phyloP scores from a whole-genome alignment of 2,329 filamentous ascomycete species.

The Sarocladium brachiariae region DNA sequence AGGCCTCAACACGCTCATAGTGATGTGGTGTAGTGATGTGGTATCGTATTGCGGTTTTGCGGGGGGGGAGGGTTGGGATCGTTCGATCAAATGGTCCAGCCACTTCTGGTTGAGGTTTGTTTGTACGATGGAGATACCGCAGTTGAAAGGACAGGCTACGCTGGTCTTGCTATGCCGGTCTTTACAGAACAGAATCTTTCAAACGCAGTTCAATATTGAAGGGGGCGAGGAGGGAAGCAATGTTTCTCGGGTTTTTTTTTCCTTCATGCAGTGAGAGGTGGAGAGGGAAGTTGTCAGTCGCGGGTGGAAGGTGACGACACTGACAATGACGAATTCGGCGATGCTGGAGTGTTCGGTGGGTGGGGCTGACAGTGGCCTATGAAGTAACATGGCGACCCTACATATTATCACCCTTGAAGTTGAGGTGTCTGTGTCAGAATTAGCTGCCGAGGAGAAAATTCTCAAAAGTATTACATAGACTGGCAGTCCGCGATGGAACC shows the following conservation, averaged over 20 bases:
- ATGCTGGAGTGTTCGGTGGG: conserved; percentile 8
- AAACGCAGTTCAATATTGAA: neutral
- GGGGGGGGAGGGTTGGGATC: neutral
- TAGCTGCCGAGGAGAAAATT: neutral
- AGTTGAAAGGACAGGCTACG: too few species aligned
- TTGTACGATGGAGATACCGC: too few species aligned
- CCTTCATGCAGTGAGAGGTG: neutral
- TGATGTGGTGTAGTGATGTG: neutral
- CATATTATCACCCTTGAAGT: too few species aligned
- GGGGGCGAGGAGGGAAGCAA: neutral
- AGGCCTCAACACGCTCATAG: conserved; percentile 42
- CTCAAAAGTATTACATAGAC: too few species aligned
- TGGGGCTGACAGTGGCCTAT: conserved; percentile 6
- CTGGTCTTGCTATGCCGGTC: too few species aligned
- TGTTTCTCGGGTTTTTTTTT: too few species aligned
- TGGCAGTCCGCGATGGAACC: too few species aligned
- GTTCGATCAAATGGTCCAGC: neutral
- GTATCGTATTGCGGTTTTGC: too few species aligned
- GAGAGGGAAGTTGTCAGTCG: neutral
- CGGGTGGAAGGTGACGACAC: conserved; percentile 2
- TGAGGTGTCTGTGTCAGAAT: too few species aligned
- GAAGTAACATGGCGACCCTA: conserved; percentile 8
- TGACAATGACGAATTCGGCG: conserved; percentile 7
- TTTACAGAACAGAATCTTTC: too few species aligned
- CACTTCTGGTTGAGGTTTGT: neutral